Conservation (phyloP, 2,329 filamentous ascomycete species). For the Colletotrichum sp. region DNA sequence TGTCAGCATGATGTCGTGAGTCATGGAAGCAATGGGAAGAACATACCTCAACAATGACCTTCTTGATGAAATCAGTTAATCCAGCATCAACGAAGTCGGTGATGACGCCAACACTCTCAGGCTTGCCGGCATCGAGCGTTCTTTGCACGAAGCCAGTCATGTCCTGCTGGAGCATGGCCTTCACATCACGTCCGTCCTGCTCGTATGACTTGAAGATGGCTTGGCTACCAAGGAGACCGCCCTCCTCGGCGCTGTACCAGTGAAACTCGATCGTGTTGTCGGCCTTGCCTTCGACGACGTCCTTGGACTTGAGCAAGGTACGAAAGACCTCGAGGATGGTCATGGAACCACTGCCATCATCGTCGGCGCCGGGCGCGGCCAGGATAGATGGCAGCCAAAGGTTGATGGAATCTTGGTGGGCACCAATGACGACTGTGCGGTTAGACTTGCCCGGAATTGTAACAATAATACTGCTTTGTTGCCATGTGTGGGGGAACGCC, state of each 20-base stretch:
- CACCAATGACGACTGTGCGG: conserved; percentile 86
- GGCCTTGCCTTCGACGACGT: conserved; percentile 72
- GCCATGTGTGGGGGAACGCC: conserved; percentile 84
- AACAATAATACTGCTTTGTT: conserved; percentile 89
- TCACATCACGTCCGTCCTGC: conserved; percentile 74
- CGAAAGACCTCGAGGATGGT: conserved; percentile 93
- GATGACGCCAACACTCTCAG: conserved; percentile 90
- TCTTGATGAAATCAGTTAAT: conserved; percentile 89
- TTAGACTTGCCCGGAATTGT: conserved; percentile 86
- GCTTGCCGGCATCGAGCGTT: conserved; percentile 80
- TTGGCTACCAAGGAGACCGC: conserved; percentile 84
- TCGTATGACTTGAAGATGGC: conserved; percentile 87
- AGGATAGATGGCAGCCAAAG: conserved; percentile 85
- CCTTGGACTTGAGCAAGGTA: conserved; percentile 75
- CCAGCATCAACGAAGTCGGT: conserved; percentile 86
- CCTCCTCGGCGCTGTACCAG: conserved; percentile 93
- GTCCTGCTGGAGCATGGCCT: conserved; percentile 98
- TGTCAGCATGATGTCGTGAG: conserved; percentile 24
- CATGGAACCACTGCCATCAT: conserved; percentile 91
- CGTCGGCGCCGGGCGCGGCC: conserved; percentile 90
- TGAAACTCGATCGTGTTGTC: conserved; percentile 94
- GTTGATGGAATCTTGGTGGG: conserved; percentile 96
- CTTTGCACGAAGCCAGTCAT: conserved; percentile 92
- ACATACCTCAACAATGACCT: conserved; percentile 72
- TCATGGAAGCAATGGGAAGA: too few relatives aligned